Evolutionary conservation across 2,329 filamentous ascomycete genomes (phyloP).

Genomic region (Neonectria punicea): DNA sequence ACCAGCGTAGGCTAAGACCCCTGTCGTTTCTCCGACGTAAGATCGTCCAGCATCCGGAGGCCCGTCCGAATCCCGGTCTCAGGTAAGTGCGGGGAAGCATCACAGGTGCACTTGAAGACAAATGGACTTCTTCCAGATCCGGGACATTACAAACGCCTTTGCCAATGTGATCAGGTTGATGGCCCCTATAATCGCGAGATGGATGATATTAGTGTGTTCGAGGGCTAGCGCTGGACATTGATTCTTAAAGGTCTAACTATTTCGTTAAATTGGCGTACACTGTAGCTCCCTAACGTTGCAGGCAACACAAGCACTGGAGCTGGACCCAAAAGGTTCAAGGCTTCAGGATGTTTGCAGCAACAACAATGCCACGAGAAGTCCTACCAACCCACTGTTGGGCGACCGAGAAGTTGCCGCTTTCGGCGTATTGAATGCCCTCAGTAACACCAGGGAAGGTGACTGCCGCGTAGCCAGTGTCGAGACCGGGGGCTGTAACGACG

Average conservation of each 20-base stretch:
- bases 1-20: no score
- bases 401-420: slow-evolving; percentile 38
- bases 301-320: no score
- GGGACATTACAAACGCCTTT: background rate
- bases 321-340: slow-evolving; percentile 19
- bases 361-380: slow-evolving; percentile 48
- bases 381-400: slow-evolving; percentile 50
- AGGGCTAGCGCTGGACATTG: no score
- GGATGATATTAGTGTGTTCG: no score
- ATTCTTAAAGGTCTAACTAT: no score
- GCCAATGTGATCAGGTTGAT: no score
- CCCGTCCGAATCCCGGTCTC: background rate
- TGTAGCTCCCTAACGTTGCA: no score
- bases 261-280: no score
- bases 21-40: no score
- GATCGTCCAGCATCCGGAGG: background rate
- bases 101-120: background rate
- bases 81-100: background rate
- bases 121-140: no score
- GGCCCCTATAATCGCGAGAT: no score
- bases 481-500: slow-evolving; percentile 58
- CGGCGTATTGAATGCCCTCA: slow-evolving; percentile 69
- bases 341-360: slow-evolving; percentile 50
- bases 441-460: slow-evolving; percentile 68
- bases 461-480: slow-evolving; percentile 58